Evolutionary conservation across 2,329 filamentous ascomycete genomes (phyloP), one percentile per base, ranked within the genome.

Genomic region (Verticillium klebahnii): DNA sequence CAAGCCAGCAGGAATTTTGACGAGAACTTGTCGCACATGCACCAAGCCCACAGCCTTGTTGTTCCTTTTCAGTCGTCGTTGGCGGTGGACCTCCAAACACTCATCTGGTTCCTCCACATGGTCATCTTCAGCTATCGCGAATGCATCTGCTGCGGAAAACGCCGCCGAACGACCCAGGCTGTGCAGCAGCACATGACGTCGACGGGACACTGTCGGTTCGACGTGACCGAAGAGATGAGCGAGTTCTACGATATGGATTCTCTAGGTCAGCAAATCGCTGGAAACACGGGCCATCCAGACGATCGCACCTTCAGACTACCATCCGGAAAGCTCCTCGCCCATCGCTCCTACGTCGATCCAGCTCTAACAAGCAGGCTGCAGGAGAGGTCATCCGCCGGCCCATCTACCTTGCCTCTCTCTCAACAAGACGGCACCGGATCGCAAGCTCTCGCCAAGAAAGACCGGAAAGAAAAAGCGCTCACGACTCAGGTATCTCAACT

Each of bases 141-240:
- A 67, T 86, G 83, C 62, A 72, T 85, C 40, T 76, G 74, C n/a
- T 85, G 83, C 64, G 78, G 79, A 1, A 79, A 73, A 12, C 69
- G 75, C 37, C 74, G 79, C 39, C 68, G 69, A 0, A 80, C 77
- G 0, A 70, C 72, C 0, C 72, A 80, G 58, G 83, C 75, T 0
- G 77, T 78, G 0, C 80, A 82, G 64, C 79, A 82, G 40, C 83
- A 84, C 60, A 84, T 84, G 81, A 65, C 70, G 0, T 74, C 70
- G 1, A 82, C 79, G 57, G 77, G 79, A 0, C 81, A 84, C 61
- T 84, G 81, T 65, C 74, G 70, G 25, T 70, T 82, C 40, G 71
- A 80, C 36, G 66, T 78, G 0, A 60, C 69, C 0, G 68, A 69
- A 3, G 64, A 71, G 5, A 72, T 70, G n/a, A 70, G 72, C 0